Base-by-base conservation (phyloP, 2,329 filamentous ascomycete species). In the Neurospora sp. region DNA sequence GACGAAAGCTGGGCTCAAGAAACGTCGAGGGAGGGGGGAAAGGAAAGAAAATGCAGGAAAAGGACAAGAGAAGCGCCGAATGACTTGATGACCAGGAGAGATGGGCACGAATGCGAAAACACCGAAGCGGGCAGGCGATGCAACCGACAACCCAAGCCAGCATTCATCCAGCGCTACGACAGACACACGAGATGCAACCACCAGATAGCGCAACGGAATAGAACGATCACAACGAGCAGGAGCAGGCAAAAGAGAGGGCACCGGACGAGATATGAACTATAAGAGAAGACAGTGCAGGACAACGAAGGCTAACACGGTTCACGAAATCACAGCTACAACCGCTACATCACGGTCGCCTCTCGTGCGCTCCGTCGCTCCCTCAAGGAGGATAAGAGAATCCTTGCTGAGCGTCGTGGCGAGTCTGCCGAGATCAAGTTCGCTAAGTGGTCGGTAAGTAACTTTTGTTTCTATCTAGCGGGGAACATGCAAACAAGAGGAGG, bases 361-460 rank as follows among this genome's bases (percentile, higher is more conserved):
- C 93, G 94, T 83, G 92, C 92, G 80, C 92, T 99, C 82, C 96
- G 96, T 85, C 92, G 93, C 82, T 97, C 93, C 82, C 87, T 99
- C 82, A 97, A 98, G 88, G 96, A 99, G 80, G 92, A 96, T 71
- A 91, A 93, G 86, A 89, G 96, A 84, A 82, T 97, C 76, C 81
- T 82, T 76, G 93, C 94, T 74, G 96, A 98, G 88, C 91, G 92
- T 80, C 90, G 96, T 81, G 94, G 93, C 80, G 89, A 93, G 83
- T 8, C 52, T 62, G 91, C 90, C 83, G 95, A 98, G 69, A 83
- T 99, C 77, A 90, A 90, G 83, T 96, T 97, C 79, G 86, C 93
- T 76, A 96, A 95, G 88, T 99, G 96, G 96, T 86, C 92, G 89
- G 96, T 99, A 84, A 88, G 92, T 88, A 28, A 1, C 3, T 41